Conservation (phyloP, 208 protist genomes). For the Leishmania turanica region DNA sequence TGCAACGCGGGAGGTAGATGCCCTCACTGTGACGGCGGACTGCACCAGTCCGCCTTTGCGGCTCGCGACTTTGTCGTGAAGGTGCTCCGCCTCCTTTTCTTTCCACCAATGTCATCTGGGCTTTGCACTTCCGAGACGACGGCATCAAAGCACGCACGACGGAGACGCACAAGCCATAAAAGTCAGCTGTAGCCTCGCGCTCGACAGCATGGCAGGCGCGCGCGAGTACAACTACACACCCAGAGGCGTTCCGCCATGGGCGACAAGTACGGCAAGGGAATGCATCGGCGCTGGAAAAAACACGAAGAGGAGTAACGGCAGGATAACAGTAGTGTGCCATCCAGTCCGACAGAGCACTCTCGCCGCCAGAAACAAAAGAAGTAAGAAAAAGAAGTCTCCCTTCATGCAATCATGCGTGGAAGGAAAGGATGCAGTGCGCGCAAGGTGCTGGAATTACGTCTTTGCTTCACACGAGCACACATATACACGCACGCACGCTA, state of each 20-base stretch:
- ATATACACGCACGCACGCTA: not conserved
- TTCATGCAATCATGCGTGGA: not conserved
- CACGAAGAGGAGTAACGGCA: not conserved
- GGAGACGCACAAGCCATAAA: no score
- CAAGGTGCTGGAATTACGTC: not conserved
- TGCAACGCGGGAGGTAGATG: not conserved
- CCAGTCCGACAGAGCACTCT: not conserved
- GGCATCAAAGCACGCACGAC: no score
- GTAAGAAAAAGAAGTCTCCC: not conserved
- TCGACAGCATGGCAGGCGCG: no score
- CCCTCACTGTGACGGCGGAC: not conserved
- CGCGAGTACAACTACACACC: no score
- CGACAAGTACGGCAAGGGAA: not conserved
- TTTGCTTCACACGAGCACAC: not conserved
- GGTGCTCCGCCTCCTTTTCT: not conserved
- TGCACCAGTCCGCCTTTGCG: not conserved
- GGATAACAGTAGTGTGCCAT: not conserved
- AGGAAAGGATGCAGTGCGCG: not conserved
- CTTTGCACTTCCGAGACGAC: no score
- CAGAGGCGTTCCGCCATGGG: not conserved
- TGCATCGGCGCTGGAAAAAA: not conserved
- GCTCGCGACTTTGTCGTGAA: not conserved
- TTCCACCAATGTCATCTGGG: not conserved
- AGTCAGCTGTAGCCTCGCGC: no score
- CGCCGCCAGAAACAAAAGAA: no score